Conservation (phyloP, 345 rosid species). For the Kernera saxatilis region DNA sequence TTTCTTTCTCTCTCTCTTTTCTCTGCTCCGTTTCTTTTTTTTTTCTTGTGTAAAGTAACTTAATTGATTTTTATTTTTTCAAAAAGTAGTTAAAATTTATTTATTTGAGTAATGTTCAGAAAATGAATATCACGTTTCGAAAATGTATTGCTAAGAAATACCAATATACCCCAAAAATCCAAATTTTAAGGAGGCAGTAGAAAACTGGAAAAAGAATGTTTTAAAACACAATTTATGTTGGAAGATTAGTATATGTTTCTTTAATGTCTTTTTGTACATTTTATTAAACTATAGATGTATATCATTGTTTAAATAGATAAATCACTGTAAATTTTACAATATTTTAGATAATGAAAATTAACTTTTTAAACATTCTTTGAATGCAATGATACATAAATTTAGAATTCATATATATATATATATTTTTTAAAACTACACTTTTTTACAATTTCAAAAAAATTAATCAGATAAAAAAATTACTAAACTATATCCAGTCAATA, state of each 20-base stretch:
- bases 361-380: too few species aligned
- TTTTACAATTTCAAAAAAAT: too few species aligned
- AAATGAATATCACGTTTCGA: background rate
- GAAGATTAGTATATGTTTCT: too few species aligned
- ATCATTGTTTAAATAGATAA: too few species aligned
- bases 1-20: background rate
- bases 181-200: background rate
- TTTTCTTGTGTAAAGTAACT: background rate
- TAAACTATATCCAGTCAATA: background rate
- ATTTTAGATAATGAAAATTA: too few species aligned
- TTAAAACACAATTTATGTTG: background rate
- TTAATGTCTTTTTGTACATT: too few species aligned
- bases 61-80: background rate
- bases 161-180: background rate
- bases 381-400: too few species aligned
- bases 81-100: background rate
- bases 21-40: background rate
- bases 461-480: too few species aligned
- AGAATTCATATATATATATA: too few species aligned
- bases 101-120: background rate
- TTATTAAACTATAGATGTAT: too few species aligned
- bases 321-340: background rate
- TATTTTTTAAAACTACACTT: background rate
- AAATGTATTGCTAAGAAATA: background rate
- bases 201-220: background rate